Percentiles rank a stretch among this genome's conserved stretches.
Conservation (phyloP, 2,329 filamentous ascomycete species). For the Chrysoporthe cubensis region DNA sequence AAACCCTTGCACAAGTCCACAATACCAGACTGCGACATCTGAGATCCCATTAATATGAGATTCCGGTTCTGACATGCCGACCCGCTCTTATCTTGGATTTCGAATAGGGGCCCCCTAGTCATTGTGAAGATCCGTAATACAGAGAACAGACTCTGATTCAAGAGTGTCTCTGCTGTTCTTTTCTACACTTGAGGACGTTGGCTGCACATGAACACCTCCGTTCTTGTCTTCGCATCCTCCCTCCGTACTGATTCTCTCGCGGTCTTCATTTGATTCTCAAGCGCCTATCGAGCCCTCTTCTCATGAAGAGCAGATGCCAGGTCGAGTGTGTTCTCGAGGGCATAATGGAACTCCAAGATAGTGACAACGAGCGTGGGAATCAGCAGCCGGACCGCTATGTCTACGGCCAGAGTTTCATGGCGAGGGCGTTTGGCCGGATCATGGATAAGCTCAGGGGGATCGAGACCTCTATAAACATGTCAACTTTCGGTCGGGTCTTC, state of each 20-base stretch:
- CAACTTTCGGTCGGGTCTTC: constrained; percentile 60
- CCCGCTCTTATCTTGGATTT: neutral
- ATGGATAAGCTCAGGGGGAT: constrained; percentile 31
- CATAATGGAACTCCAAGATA: constrained; percentile 9
- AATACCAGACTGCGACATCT: constrained; percentile 4
- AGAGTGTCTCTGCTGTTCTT: constrained; percentile 19
- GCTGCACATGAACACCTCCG: neutral
- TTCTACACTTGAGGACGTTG: neutral
- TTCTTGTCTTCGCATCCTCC: neutral
- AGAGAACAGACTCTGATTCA: constrained; percentile 19
- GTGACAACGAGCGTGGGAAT: constrained; percentile 14
- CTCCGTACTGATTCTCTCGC: neutral
- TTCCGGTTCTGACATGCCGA: neutral
- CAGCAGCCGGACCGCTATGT: constrained; percentile 22
- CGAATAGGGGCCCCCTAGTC: neutral
- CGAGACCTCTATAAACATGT: constrained; percentile 39
- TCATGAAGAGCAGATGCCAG: constrained; percentile 17
- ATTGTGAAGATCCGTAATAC: constrained; percentile 14
- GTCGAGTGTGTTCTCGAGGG: neutral
- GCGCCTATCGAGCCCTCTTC: neutral
- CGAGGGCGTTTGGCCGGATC: constrained; percentile 19
- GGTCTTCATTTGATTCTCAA: constrained; percentile 7
- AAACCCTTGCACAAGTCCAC: neutral
- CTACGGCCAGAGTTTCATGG: constrained; percentile 17
- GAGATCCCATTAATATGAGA: constrained; percentile 13